Percentiles rank a stretch among this genome's conserved stretches.
Conservation (phyloP, 2,329 filamentous ascomycete genomes). For the Blumeria graminis region DNA sequence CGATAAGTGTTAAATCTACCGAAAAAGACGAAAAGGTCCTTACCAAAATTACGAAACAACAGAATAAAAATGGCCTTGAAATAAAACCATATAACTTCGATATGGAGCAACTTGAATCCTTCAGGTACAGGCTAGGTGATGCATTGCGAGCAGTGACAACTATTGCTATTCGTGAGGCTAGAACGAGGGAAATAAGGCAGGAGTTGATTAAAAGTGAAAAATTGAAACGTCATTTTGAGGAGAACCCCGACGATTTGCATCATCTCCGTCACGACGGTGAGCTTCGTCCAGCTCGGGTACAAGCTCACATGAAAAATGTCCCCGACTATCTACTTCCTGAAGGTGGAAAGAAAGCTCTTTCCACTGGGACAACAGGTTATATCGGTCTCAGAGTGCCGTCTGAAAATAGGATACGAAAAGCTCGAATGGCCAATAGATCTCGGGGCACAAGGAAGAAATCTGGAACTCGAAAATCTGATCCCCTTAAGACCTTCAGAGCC, state of each 20-base stretch:
- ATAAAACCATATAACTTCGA: conserved; percentile 85
- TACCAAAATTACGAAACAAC: conserved; percentile 53
- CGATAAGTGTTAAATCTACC: conserved; percentile 50
- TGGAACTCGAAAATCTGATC: conserved; percentile 48
- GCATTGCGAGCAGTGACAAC: conserved; percentile 75
- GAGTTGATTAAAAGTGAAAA: conserved; percentile 89
- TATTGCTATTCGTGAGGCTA: conserved; percentile 71
- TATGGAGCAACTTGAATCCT: conserved; percentile 79
- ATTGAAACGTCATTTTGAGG: conserved; percentile 84
- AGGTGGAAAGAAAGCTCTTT: conserved; percentile 45
- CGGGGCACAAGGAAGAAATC: conserved; percentile 27
- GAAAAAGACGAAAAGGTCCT: conserved; percentile 72
- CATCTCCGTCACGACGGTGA: conserved; percentile 82
- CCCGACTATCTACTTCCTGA: conserved; percentile 75
- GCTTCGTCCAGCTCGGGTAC: conserved; percentile 56
- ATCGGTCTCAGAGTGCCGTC: conserved; percentile 37
- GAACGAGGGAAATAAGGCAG: conserved; percentile 65
- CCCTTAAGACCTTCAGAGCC: conserved; percentile 59
- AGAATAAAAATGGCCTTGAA: conserved; percentile 54
- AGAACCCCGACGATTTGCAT: conserved; percentile 73
- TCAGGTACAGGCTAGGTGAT: conserved; percentile 86
- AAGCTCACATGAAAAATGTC: conserved; percentile 79
- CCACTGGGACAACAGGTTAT: conserved; percentile 45
- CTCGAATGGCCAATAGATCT: conserved; percentile 21
- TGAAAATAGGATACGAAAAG: conserved; percentile 21